phyloP scores from a whole-genome alignment of 2,329 filamentous ascomycete genomes.

The Intubia oerlemansii region DNA sequence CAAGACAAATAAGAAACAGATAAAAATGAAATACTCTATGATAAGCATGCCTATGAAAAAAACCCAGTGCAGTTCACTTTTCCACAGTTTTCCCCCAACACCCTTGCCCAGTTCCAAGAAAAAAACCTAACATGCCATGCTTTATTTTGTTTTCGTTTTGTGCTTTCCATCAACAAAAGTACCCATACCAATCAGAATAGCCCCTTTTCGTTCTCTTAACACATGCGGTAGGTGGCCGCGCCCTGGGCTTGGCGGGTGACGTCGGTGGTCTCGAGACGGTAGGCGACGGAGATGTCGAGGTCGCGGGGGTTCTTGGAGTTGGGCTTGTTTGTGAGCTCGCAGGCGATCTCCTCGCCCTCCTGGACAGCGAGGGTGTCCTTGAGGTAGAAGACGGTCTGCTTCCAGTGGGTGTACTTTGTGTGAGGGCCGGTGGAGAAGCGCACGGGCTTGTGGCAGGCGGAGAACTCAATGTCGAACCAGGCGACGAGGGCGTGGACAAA shows the following conservation, averaged over 20 bases:
- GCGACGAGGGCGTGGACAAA: conserved; percentile 92
- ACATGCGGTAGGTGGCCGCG: conserved; percentile 61
- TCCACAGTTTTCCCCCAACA: no score
- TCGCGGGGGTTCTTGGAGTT: conserved; percentile 91
- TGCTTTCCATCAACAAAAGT: no score
- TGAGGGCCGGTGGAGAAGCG: conserved; percentile 93
- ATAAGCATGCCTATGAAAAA: no score
- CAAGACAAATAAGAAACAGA: not conserved
- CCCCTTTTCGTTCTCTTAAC: no score
- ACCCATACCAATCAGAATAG: no score
- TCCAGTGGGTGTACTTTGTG: conserved; percentile 99
- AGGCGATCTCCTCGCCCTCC: conserved; percentile 58
- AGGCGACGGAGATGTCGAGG: conserved; percentile 74
- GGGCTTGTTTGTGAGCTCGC: conserved; percentile 60
- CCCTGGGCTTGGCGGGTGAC: conserved; percentile 46
- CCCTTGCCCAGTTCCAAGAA: no score
- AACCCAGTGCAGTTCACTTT: no score
- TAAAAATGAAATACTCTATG: conserved; percentile 1
- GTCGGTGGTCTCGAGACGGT: conserved; percentile 62
- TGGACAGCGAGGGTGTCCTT: conserved; percentile 83
- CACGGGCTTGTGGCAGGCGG: conserved; percentile 93
- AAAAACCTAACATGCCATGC: no score
- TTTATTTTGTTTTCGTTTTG: no score
- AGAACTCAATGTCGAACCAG: conserved; percentile 99
- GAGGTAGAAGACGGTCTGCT: conserved; percentile 98